These are phyloP conservation scores for Hericium erinaceus DNA, from an alignment of 768 basidiomycete species.

Conservation along the genomic window DNA sequence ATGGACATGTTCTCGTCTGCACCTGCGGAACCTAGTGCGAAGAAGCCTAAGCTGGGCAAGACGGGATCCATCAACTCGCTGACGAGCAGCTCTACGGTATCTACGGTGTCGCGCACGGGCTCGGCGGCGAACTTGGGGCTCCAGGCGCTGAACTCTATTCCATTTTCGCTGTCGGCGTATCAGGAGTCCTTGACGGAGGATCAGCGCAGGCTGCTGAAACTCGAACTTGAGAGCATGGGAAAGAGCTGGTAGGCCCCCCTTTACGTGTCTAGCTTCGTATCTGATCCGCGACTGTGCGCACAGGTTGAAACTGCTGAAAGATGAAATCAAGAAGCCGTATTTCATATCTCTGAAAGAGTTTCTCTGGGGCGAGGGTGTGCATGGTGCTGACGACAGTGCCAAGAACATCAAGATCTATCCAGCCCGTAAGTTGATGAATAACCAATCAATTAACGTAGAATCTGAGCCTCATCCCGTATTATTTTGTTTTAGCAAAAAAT, in stretches of 20 bases:
- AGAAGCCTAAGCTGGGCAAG: constrained; percentile 35
- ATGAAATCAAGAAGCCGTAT: constrained; percentile 70
- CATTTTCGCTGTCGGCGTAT: constrained; percentile 53
- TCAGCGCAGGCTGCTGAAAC: constrained; percentile 43
- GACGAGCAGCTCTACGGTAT: background rate
- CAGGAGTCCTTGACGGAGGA: constrained; percentile 46
- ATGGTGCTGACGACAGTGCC: constrained; percentile 37
- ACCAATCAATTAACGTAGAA: background rate
- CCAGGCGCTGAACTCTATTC: constrained; percentile 50
- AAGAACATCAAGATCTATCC: constrained; percentile 62
- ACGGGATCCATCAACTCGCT: constrained; percentile 2
- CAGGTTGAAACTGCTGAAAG: constrained; percentile 68
- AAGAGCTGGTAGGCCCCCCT: constrained; percentile 49
- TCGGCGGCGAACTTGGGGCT: constrained; percentile 2
- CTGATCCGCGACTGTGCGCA: background rate
- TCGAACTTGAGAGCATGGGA: constrained; percentile 69
- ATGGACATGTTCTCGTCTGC: constrained; percentile 48
- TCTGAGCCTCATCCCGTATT: background rate
- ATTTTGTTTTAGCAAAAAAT: constrained; percentile 46
- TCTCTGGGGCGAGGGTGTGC: constrained; percentile 57
- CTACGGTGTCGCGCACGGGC: background rate
- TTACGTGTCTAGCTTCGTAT: background rate
- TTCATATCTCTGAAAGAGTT: constrained; percentile 66
- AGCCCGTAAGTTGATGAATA: constrained; percentile 40
- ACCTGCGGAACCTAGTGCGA: constrained; percentile 27